Evolutionary conservation across 192 early-diverging fungal genomes (phyloP), one percentile per base, ranked within the genome.

Genomic region (Mortierella hygrophila): DNA sequence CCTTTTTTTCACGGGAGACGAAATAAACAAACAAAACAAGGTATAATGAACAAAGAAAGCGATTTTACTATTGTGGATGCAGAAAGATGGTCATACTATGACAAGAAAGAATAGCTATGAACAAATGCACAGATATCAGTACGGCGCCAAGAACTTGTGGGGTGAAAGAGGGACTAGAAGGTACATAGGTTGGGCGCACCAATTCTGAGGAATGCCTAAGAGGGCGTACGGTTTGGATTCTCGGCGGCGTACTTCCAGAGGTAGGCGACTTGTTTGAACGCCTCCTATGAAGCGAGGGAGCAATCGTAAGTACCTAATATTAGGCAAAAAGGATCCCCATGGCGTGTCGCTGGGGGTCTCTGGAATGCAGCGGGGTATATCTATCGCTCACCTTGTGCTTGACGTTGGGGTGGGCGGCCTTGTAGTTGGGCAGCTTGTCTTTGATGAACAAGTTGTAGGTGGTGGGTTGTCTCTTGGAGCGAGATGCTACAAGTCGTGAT

Each of bases 391-490:
- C 49, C 91, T 90, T 92, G 90, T 93, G 92, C 37, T 68, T 41
- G 49, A 93, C 74, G 40, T 79, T 78, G 9, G 92, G 89, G 77
- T 89, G 77, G 42, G 60, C 47, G 41, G 70, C 72, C 92, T 92
- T 92, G 90, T 87, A 90, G 76, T 90, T 90, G 76, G 90, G 85
- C 26, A 93, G 88, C 82, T 92, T 82, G 16, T 70, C 60, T 86
- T 93, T 92, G 82, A 93, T 93, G 78, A 80, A 93, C 74, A 83
- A 71, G 89, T 93, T 93, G 89, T 93, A 93, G 29, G 88, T 73
- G 42, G 90, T 85, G 40, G 85, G 26, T 88, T 90, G 91, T 76
- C 90, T 89, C 32, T 72, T 78, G 72, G 68, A 65, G 29, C 29
- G 60, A 65, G 60, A 65, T 11, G 60, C 26, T 65, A 55, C 1